Conservation (phyloP, 345 rosid genomes). For the Eucalyptus coolabah region DNA sequence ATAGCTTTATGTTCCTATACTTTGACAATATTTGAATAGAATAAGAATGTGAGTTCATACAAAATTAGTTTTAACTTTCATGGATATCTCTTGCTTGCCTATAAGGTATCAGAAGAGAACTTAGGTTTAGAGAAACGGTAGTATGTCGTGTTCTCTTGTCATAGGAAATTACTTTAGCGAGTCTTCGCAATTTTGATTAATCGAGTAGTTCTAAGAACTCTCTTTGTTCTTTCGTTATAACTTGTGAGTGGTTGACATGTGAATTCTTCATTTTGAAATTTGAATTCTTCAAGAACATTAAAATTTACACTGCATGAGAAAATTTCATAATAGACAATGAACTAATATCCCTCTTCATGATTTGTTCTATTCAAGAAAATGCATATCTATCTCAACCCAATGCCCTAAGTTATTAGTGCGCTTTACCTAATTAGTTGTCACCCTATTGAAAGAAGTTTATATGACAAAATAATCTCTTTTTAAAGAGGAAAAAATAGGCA, state of each 20-base stretch:
- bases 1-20: not conserved
- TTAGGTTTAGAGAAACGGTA: not conserved
- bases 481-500: not conserved
- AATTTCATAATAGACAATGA: not conserved
- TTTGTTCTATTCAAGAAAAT: not conserved
- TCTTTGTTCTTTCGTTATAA: not conserved
- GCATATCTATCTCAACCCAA: not conserved
- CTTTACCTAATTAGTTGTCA: not conserved
- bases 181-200: not conserved
- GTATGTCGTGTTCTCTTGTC: not conserved
- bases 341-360: not conserved
- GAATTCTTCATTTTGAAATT: not conserved
- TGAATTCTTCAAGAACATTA: not conserved
- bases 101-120: not conserved
- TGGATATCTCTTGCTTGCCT: not conserved
- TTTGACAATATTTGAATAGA: not conserved
- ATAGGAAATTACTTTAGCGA: not conserved
- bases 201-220: not conserved
- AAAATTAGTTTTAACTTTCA: not conserved
- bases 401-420: not conserved
- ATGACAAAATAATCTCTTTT: not conserved
- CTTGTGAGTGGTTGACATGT: not conserved
- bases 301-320: not conserved
- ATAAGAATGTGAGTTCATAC: not conserved
- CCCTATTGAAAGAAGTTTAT: not conserved